These are phyloP conservation scores for Starmerella khaoyaiensis DNA, from an alignment of 805 yeast genomes.

Conservation along the genomic window DNA sequence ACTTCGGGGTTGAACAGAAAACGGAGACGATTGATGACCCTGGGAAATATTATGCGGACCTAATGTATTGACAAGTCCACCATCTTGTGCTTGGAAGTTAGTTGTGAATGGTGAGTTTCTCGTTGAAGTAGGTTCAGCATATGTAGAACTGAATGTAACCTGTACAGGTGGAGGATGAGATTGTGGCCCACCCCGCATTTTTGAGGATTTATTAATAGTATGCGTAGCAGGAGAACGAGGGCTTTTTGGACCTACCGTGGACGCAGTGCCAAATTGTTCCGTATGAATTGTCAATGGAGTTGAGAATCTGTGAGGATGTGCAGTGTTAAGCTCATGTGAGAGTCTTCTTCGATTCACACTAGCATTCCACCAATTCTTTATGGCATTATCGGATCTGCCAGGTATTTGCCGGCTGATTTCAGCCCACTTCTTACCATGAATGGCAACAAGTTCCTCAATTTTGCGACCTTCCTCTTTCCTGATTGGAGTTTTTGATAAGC, in stretches of 20 bases:
- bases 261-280: neutral
- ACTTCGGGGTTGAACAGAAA: neutral
- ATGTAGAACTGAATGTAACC: constrained; percentile 15
- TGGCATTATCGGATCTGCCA: constrained; percentile 82
- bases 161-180: constrained; percentile 9
- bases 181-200: no score
- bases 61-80: no score
- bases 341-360: constrained; percentile 69
- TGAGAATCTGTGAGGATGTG: no score
- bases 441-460: constrained; percentile 65
- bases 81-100: no score
- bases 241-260: no score
- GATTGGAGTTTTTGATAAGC: constrained; percentile 68
- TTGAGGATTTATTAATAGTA: no score
- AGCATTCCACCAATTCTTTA: constrained; percentile 94
- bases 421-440: constrained; percentile 86
- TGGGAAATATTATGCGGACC: constrained; percentile 1
- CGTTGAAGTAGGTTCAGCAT: constrained; percentile 15
- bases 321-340: constrained; percentile 13
- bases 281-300: no score
- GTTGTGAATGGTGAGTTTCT: no score
- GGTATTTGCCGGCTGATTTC: constrained; percentile 78
- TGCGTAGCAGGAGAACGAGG: no score
- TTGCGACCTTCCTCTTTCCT: constrained; percentile 70
- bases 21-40: neutral